Evolutionary conservation across 306 rosid species (phyloP).

Genomic region (Luffa acutangula): DNA sequence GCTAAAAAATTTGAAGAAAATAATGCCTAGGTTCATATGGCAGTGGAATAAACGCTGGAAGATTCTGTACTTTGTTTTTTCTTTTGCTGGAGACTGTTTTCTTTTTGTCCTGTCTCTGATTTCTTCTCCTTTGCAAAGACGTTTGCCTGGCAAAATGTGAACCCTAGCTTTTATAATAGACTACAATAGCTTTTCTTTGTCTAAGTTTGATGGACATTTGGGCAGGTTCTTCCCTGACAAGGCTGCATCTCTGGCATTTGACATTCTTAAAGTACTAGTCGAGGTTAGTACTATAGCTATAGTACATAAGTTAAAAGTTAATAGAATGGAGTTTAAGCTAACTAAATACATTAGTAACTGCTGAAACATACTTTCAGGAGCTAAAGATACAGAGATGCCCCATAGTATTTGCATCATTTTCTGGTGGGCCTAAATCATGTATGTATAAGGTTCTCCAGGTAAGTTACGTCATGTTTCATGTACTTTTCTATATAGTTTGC

Average conservation of each 20-base stretch:
- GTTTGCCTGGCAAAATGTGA: neutral
- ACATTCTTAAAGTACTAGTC: slow-evolving; percentile 60
- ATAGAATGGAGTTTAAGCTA: neutral
- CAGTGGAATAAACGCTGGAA: neutral
- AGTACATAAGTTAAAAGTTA: neutral
- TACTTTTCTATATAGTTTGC: neutral
- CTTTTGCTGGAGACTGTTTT: neutral
- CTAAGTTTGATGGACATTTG: neutral
- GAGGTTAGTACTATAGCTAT: slow-evolving; percentile 37
- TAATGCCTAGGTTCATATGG: neutral
- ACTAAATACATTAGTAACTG: neutral
- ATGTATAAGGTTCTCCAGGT: slow-evolving; percentile 88
- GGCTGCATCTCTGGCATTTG: slow-evolving; percentile 53
- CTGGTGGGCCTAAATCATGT: slow-evolving; percentile 89
- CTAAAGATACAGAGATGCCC: slow-evolving; percentile 69
- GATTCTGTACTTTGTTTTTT: neutral
- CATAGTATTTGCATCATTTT: slow-evolving; percentile 73
- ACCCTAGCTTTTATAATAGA: neutral
- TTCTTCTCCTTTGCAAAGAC: neutral
- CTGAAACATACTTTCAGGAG: slow-evolving; percentile 31
- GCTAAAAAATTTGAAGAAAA: slow-evolving; percentile 1
- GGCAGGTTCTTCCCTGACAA: slow-evolving; percentile 92
- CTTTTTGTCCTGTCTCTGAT: neutral
- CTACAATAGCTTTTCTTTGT: neutral
- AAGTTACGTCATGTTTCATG: slow-evolving; percentile 12